These are phyloP conservation scores for Annulohypoxylon truncatum DNA, from an alignment of 2,329 filamentous ascomycete genomes.

Conservation along the genomic window DNA sequence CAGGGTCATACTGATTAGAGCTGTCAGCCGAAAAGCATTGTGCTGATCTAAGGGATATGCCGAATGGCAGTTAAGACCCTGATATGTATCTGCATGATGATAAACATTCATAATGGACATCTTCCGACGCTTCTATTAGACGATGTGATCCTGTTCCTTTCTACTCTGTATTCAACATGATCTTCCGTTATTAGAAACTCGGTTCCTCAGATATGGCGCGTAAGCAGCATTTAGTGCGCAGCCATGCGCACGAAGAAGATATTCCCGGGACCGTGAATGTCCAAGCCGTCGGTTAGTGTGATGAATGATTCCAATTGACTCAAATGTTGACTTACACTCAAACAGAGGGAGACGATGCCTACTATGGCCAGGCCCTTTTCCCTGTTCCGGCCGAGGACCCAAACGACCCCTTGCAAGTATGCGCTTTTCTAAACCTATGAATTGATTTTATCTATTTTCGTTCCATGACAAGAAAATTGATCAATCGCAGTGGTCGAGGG, in stretches of 20 bases:
- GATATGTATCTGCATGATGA: not conserved
- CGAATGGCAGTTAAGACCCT: conserved; percentile 7
- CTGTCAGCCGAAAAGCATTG: not conserved
- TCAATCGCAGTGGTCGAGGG: conserved; percentile 59
- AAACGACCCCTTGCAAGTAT: conserved; percentile 67
- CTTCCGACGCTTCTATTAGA: not conserved
- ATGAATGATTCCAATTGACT: not conserved
- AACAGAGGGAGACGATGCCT: conserved; percentile 68
- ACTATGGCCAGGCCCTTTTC: conserved; percentile 69
- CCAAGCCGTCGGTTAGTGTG: conserved; percentile 47
- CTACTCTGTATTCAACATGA: not conserved
- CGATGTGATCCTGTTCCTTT: not conserved
- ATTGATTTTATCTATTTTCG: too few relatives aligned
- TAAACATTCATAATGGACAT: not conserved
- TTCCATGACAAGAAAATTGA: not conserved
- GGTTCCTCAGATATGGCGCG: conserved; percentile 25
- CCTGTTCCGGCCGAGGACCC: conserved; percentile 71
- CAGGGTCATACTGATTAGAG: not conserved
- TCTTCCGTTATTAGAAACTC: not conserved
- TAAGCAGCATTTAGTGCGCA: conserved; percentile 44
- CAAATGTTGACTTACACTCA: not conserved
- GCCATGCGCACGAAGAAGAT: conserved; percentile 67
- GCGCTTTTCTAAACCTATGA: conserved; percentile 13
- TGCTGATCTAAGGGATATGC: conserved; percentile 19
- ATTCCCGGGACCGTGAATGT: conserved; percentile 69